phyloP scores from a whole-genome alignment of 352 stramenopile species.

The Phytophthora cajani region DNA sequence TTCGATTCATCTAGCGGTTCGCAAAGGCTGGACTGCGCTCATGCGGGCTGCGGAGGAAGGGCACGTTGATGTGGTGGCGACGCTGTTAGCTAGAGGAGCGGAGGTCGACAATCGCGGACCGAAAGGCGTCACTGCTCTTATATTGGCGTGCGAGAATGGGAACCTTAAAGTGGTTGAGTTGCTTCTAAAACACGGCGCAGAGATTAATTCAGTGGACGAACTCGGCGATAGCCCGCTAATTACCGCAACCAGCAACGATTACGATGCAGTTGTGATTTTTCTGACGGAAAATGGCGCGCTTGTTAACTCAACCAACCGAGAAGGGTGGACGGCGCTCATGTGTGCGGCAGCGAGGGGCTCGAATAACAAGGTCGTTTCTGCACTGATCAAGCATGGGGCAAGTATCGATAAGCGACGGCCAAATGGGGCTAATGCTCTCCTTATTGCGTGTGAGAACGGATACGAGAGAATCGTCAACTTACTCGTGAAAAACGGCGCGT shows the following conservation, averaged over 20 bases:
- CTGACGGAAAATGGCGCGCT: not conserved
- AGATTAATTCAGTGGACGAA: slow-evolving; percentile 13
- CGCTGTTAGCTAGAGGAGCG: not conserved
- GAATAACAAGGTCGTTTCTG: slow-evolving; percentile 1
- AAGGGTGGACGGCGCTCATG: slow-evolving; percentile 5
- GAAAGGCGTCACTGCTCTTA: slow-evolving; percentile 1
- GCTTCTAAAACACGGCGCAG: not conserved
- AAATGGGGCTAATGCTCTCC: not conserved
- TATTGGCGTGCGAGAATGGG: not conserved
- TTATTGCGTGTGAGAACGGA: not conserved
- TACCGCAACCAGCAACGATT: slow-evolving; percentile 3
- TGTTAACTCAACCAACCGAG: not conserved
- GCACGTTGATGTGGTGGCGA: not conserved
- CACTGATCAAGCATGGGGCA: not conserved
- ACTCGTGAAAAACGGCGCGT: not conserved
- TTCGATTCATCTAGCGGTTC: not conserved
- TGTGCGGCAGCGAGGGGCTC: not conserved
- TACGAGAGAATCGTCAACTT: not conserved
- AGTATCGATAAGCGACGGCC: not conserved
- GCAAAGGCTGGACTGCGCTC: slow-evolving; percentile 7
- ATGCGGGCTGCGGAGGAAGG: slow-evolving; percentile 4
- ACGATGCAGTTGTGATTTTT: slow-evolving; percentile 1
- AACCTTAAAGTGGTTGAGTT: not conserved
- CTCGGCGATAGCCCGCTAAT: not conserved
- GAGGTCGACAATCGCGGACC: not conserved